Conservation (phyloP, 352 stramenopile genomes). For the Globisporangium uncinulatum region DNA sequence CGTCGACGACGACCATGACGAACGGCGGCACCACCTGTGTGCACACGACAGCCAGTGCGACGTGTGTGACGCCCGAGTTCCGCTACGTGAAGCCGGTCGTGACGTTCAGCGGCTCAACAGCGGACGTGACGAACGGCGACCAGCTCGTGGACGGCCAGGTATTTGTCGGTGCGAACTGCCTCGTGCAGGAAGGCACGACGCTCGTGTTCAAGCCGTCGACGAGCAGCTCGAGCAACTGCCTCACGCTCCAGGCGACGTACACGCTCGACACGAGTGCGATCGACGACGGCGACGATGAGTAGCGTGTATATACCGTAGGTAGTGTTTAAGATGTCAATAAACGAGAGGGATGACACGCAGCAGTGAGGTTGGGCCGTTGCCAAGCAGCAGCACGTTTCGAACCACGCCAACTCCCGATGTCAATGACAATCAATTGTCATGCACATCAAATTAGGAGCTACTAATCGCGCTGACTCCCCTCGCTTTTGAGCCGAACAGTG, state of each 20-base stretch:
- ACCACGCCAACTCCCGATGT: too few relatives aligned
- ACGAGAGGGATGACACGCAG: too few relatives aligned
- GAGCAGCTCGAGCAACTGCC: slow-evolving; percentile 15
- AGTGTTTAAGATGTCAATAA: too few relatives aligned
- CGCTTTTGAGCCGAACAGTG: too few relatives aligned
- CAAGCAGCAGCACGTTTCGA: too few relatives aligned
- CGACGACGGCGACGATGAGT: slow-evolving; percentile 11
- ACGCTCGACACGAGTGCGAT: slow-evolving; percentile 16
- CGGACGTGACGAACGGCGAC: slow-evolving; percentile 17
- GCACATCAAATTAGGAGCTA: too few relatives aligned
- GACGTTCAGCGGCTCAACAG: slow-evolving; percentile 17
- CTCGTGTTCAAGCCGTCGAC: slow-evolving; percentile 13
- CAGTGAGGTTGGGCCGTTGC: too few relatives aligned
- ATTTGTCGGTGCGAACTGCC: slow-evolving; percentile 17
- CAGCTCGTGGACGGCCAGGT: slow-evolving; percentile 23
- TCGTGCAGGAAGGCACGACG: slow-evolving; percentile 14
- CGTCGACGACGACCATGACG: background rate
- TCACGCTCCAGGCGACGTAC: slow-evolving; percentile 25
- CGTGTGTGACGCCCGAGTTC: slow-evolving; percentile 20
- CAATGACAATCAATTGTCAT: too few relatives aligned
- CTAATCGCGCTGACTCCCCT: too few relatives aligned
- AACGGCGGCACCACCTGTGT: slow-evolving; percentile 12
- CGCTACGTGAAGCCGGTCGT: slow-evolving; percentile 19
- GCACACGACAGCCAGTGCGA: slow-evolving; percentile 7
- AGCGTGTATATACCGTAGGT: too few relatives aligned